phyloP scores from a whole-genome alignment of 1,139 yeast species.

The Casaregolazyma suthepensis region DNA sequence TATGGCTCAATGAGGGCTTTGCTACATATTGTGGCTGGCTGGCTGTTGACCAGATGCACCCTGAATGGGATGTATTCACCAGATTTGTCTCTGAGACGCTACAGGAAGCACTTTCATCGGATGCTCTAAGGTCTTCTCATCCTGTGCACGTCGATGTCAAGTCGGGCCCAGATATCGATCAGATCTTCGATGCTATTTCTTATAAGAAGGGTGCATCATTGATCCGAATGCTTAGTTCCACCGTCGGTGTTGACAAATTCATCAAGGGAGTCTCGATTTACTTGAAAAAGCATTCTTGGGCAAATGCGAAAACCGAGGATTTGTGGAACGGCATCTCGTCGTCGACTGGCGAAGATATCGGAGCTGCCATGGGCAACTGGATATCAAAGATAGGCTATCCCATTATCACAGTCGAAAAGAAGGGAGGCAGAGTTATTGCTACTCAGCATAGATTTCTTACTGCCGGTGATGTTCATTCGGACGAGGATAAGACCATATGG shows the following conservation, averaged over 20 bases:
- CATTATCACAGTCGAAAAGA: slow-evolving; percentile 58
- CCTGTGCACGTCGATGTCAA: slow-evolving; percentile 83
- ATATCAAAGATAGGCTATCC: slow-evolving; percentile 81
- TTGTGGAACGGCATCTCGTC: slow-evolving; percentile 72
- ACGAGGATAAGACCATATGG: slow-evolving; percentile 70
- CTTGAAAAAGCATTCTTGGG: slow-evolving; percentile 62
- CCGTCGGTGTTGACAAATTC: slow-evolving; percentile 69
- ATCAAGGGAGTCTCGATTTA: slow-evolving; percentile 72
- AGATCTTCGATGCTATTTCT: slow-evolving; percentile 80
- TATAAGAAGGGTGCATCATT: slow-evolving; percentile 79
- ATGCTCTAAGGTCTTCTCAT: slow-evolving; percentile 73
- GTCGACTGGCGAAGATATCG: slow-evolving; percentile 70
- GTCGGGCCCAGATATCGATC: slow-evolving; percentile 78
- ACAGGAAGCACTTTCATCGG: slow-evolving; percentile 65
- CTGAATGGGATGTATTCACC: slow-evolving; percentile 85
- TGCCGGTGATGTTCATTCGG: slow-evolving; percentile 71
- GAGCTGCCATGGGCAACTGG: slow-evolving; percentile 72
- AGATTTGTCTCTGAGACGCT: slow-evolving; percentile 61
- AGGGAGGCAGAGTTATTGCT: slow-evolving; percentile 43
- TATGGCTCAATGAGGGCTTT: slow-evolving; percentile 88
- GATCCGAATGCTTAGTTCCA: slow-evolving; percentile 68
- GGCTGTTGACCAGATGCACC: slow-evolving; percentile 69
- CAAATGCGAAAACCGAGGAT: slow-evolving; percentile 73
- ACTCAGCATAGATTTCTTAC: slow-evolving; percentile 70
- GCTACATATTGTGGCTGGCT: slow-evolving; percentile 90